Percentiles rank a stretch among this genome's conserved stretches.
Conservation (phyloP, 495 filamentous ascomycete genomes). For the Baudoinia panamericana region DNA sequence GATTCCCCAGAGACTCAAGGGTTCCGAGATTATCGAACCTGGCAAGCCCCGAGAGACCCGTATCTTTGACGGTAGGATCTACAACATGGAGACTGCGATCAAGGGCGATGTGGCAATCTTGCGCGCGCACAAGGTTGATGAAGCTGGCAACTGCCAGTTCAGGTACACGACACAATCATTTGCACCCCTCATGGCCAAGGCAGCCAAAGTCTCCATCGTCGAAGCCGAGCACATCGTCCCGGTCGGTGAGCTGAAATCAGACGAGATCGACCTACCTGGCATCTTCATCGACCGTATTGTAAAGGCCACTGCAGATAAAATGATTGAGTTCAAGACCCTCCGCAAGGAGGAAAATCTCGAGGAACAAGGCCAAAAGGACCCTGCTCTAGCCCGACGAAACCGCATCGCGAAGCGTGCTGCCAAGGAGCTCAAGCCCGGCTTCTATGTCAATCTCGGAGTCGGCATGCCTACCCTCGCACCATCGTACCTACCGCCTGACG, state of each 20-base stretch:
- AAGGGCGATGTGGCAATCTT: slow-evolving; percentile 51
- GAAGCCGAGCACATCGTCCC: slow-evolving; percentile 58
- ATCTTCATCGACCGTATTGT: slow-evolving; percentile 54
- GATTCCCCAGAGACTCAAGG: slow-evolving; percentile 42
- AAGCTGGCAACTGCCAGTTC: slow-evolving; percentile 51
- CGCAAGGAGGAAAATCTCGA: slow-evolving; percentile 21
- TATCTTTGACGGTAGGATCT: slow-evolving; percentile 45
- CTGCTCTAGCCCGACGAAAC: slow-evolving; percentile 35
- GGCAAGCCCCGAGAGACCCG: slow-evolving; percentile 44
- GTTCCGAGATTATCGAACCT: slow-evolving; percentile 39
- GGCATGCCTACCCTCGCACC: slow-evolving; percentile 52
- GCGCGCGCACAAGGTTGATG: slow-evolving; percentile 50
- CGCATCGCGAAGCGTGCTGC: slow-evolving; percentile 48
- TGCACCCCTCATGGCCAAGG: slow-evolving; percentile 47
- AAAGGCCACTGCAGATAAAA: slow-evolving; percentile 39
- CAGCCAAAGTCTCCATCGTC: slow-evolving; percentile 48
- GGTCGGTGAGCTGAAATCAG: slow-evolving; percentile 43
- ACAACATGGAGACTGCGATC: slow-evolving; percentile 51
- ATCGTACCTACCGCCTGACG: slow-evolving; percentile 37
- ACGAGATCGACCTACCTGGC: slow-evolving; percentile 46
- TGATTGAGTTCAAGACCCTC: slow-evolving; percentile 45
- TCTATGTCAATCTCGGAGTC: slow-evolving; percentile 55
- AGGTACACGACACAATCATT: slow-evolving; percentile 51
- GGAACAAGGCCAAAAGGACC: slow-evolving; percentile 21
- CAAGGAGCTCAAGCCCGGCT: slow-evolving; percentile 50